Base-by-base conservation (phyloP, 2,329 filamentous ascomycete genomes). In the Hypoxylon sp. region DNA sequence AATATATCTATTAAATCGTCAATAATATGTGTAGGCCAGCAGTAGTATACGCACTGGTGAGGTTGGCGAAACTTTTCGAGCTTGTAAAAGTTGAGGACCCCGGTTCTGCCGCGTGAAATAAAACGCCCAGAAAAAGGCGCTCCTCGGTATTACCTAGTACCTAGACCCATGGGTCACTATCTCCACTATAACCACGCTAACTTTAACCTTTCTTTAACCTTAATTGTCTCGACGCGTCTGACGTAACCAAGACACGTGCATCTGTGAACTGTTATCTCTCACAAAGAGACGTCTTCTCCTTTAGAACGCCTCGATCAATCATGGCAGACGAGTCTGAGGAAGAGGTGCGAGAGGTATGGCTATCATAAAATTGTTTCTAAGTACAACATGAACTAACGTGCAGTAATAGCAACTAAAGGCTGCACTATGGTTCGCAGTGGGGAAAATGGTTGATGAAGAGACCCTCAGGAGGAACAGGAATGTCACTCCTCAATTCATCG, bases 401-500 rank as follows among this genome's bases (percentile, higher is more conserved):
- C 10, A 22, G 55, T 42, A 31, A 53, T 72, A 97, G 91, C 90
- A 91, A 70, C 87, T 96, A 75, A 97, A 97, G 84, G 90, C 92
- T 37, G 92, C 92, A 13, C 87, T 97, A 24, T 97, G 94, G 94
- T 91, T 91, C 76, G 88, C 90, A 24, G 88, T 97, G 66, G 93
- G 93, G 72, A 92, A 94, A 78, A 95, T 97, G 67, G 92, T 97
- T 71, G 95, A 98, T 78, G 90, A 95, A 72, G 92, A 97, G 78
- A 91, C 90, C 17, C 82, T 94, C 31, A 85, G 87, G 63, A 84
- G 90, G 29, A 89, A 92, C 77, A 87, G 93, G 71, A 98, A 97
- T 80, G 93, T 94, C 5, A 97, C 95, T 26, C 93, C 93, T 1
- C 94, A 97, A 76, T 97, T 97, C 79, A 97, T 97, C 73, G 94